A percentile compares a stretch with the other conserved stretches of the same genome.
Conservation (phyloP, 257 asterid species). For the Penstemon newberryi region DNA sequence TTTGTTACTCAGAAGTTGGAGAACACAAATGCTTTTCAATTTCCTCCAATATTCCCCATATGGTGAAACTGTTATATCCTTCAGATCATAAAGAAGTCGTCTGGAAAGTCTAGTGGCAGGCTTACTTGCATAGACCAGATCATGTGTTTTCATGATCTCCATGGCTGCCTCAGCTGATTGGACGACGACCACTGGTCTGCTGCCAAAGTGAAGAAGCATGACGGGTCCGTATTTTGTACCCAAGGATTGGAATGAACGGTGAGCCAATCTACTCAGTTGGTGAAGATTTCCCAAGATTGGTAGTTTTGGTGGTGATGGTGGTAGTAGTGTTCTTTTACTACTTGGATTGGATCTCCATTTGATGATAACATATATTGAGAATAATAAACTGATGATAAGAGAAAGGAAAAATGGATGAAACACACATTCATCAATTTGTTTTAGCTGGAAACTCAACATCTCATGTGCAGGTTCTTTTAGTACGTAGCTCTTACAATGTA, state of each 20-base stretch:
- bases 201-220: conserved; percentile 56
- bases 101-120: conserved; percentile 26
- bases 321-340: conserved; percentile 23
- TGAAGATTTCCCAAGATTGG: conserved; percentile 48
- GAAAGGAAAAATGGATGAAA: conserved; percentile 13
- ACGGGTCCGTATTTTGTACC: conserved; percentile 40
- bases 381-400: background rate
- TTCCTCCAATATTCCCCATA: conserved; percentile 57
- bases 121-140: conserved; percentile 44
- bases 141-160: conserved; percentile 53
- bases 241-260: conserved; percentile 42
- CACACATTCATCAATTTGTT: background rate
- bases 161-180: conserved; percentile 53
- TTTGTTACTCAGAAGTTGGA: conserved; percentile 50
- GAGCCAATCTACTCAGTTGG: conserved; percentile 41
- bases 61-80: conserved; percentile 38
- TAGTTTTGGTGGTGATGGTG: conserved; percentile 47
- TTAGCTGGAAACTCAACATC: background rate
- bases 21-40: conserved; percentile 38
- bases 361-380: conserved; percentile 20
- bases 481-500: no score
- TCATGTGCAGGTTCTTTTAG: no score
- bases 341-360: conserved; percentile 17
- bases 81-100: conserved; percentile 30
- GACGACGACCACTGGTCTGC: conserved; percentile 41